Conservation (phyloP, 73 alveolate species). For the Durusdinium trenchii region DNA sequence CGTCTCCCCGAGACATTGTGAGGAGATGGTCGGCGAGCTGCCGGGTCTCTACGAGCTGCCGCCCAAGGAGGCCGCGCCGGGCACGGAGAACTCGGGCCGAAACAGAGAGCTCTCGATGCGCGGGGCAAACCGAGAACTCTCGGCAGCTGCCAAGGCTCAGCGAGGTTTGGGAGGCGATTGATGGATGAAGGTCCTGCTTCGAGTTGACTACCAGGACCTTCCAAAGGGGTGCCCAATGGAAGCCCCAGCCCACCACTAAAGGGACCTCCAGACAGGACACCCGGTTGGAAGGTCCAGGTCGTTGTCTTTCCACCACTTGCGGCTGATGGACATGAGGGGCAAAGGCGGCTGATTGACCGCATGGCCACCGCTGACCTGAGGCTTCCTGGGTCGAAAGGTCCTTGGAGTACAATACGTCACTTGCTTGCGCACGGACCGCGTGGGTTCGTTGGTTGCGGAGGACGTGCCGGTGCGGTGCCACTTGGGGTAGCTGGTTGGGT, state of each 20-base stretch:
- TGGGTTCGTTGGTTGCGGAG: too few relatives aligned
- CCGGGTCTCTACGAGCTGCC: conserved; percentile 85
- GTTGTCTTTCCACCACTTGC: neutral
- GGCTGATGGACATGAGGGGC: too few relatives aligned
- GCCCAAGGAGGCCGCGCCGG: conserved; percentile 51
- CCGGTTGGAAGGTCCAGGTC: too few relatives aligned
- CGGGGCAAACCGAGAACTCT: neutral
- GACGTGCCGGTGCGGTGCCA: too few relatives aligned
- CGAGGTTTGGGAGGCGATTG: neutral
- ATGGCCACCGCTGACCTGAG: neutral
- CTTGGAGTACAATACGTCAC: conserved; percentile 84
- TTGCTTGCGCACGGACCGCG: too few relatives aligned
- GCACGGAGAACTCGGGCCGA: too few relatives aligned
- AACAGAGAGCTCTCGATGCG: neutral
- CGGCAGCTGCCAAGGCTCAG: neutral
- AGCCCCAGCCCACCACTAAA: neutral
- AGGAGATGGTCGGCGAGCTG: conserved; percentile 74
- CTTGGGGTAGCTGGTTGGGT: too few relatives aligned
- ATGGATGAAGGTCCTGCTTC: neutral
- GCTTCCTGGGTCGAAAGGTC: conserved; percentile 67
- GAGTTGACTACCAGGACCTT: neutral
- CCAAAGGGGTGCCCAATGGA: neutral
- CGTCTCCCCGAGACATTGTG: neutral
- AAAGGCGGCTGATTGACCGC: neutral
- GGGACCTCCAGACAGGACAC: neutral